Conservation (phyloP, 139 green algal genomes). For the Chlorella sp. region DNA sequence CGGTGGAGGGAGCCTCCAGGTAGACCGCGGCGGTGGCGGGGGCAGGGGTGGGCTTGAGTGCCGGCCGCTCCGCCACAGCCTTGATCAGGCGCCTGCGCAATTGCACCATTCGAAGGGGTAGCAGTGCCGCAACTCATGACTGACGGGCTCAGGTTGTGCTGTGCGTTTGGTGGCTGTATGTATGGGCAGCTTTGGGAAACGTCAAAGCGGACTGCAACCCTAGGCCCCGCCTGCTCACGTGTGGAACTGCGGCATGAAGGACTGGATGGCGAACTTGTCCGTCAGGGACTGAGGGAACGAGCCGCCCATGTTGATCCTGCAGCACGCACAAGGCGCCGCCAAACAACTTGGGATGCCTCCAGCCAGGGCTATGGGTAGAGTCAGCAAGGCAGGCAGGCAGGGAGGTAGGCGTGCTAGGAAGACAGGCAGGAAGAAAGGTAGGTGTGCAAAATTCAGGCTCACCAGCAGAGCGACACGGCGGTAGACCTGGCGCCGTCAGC, state of each 20-base stretch:
- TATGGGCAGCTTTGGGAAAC: not conserved
- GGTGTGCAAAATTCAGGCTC: not conserved
- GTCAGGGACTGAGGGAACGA: not conserved
- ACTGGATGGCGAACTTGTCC: not conserved
- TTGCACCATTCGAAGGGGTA: not conserved
- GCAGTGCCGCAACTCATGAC: not conserved
- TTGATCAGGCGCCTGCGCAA: not conserved
- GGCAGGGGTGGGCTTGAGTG: no score
- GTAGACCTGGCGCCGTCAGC: not conserved
- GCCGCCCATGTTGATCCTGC: not conserved
- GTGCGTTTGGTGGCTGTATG: not conserved
- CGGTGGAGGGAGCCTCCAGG: no score
- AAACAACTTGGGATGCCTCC: not conserved
- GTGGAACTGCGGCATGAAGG: constrained; percentile 4
- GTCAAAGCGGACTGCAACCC: not conserved
- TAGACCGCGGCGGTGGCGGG: no score
- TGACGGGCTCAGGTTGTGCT: not conserved
- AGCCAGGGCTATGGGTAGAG: no score
- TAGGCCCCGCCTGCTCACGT: not conserved
- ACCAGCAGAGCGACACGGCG: not conserved
- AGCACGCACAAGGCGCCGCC: not conserved
- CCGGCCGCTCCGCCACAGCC: no score
- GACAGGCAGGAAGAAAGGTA: no score
- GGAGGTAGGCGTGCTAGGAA: no score
- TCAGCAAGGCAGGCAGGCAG: no score